Evolutionary conservation across 768 basidiomycete genomes (phyloP).

Genomic region (Tulasnella sp.): DNA sequence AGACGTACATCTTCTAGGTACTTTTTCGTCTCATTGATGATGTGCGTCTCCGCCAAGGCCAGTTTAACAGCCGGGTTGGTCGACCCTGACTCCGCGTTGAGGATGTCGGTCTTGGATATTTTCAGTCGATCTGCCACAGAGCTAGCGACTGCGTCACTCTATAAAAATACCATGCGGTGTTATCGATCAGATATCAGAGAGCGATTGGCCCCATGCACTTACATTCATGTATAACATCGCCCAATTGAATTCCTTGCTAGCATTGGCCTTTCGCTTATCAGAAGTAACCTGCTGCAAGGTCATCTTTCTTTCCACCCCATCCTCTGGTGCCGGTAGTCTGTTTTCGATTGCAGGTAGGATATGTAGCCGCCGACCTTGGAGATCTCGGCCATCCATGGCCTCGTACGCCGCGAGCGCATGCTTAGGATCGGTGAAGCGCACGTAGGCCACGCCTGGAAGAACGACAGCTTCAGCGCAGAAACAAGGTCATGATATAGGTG

Average conservation of each 20-base stretch:
- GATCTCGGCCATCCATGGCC: slow-evolving; percentile 67
- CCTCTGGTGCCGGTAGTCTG: slow-evolving; percentile 16
- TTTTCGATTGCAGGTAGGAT: slow-evolving; percentile 75
- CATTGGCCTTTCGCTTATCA: slow-evolving; percentile 50
- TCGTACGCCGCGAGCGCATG: slow-evolving; percentile 61
- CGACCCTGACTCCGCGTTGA: slow-evolving; percentile 55
- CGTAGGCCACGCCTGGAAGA: slow-evolving; percentile 40
- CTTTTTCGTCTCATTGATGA: slow-evolving; percentile 88
- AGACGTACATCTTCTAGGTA: slow-evolving; percentile 51
- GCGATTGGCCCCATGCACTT: slow-evolving; percentile 30
- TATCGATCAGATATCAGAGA: not conserved
- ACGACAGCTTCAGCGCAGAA: not conserved
- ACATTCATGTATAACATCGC: slow-evolving; percentile 96
- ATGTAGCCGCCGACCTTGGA: slow-evolving; percentile 87
- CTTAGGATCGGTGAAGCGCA: slow-evolving; percentile 37
- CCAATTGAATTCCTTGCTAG: slow-evolving; percentile 83
- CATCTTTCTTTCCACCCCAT: slow-evolving; percentile 31
- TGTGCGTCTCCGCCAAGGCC: slow-evolving; percentile 90
- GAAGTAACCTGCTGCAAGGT: slow-evolving; percentile 49
- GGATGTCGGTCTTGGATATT: slow-evolving; percentile 74
- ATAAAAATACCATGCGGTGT: slow-evolving; percentile 19
- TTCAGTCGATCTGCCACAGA: slow-evolving; percentile 85
- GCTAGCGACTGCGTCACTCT: slow-evolving; percentile 90
- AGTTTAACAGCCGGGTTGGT: slow-evolving; percentile 74
- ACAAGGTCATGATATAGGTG: not conserved